Evolutionary conservation across 768 basidiomycete species (phyloP).

Genomic region (Boletus rubescentipes): DNA sequence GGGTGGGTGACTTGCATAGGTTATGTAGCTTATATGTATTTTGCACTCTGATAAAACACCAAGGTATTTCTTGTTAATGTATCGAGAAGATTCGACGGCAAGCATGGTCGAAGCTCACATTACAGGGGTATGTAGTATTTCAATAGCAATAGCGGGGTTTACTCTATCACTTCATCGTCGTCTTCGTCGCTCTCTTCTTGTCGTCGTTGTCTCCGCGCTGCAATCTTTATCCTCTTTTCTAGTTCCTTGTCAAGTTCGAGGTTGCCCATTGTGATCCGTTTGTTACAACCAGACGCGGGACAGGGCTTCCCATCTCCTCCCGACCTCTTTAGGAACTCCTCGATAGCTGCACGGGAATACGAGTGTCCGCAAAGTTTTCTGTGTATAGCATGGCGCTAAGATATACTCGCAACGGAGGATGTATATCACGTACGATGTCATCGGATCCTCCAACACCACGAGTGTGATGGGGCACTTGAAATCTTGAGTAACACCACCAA

Average conservation of each 20-base stretch:
- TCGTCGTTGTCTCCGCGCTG: slow-evolving; percentile 50
- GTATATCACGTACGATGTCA: slow-evolving; percentile 68
- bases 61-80: not conserved
- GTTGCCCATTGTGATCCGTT: slow-evolving; percentile 49
- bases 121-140: slow-evolving; percentile 9
- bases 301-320: slow-evolving; percentile 46
- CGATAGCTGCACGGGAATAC: slow-evolving; percentile 73
- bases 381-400: slow-evolving; percentile 3
- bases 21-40: not conserved
- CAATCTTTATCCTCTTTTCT: slow-evolving; percentile 59
- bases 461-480: slow-evolving; percentile 85
- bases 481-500: slow-evolving; percentile 82
- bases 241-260: slow-evolving; percentile 57
- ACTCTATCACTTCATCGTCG: slow-evolving; percentile 59
- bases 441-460: slow-evolving; percentile 62
- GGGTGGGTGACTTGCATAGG: not conserved
- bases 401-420: not conserved
- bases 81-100: not conserved
- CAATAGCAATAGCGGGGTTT: not conserved
- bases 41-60: not conserved
- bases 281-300: slow-evolving; percentile 72
- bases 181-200: slow-evolving; percentile 34
- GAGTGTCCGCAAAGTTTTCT: slow-evolving; percentile 78
- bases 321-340: slow-evolving; percentile 51
- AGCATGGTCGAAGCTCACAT: slow-evolving; percentile 2